Evolutionary conservation across 176 grass and related monocot species (phyloP), one percentile per base, ranked within the genome.

Genomic region (Zoysia japonica): DNA sequence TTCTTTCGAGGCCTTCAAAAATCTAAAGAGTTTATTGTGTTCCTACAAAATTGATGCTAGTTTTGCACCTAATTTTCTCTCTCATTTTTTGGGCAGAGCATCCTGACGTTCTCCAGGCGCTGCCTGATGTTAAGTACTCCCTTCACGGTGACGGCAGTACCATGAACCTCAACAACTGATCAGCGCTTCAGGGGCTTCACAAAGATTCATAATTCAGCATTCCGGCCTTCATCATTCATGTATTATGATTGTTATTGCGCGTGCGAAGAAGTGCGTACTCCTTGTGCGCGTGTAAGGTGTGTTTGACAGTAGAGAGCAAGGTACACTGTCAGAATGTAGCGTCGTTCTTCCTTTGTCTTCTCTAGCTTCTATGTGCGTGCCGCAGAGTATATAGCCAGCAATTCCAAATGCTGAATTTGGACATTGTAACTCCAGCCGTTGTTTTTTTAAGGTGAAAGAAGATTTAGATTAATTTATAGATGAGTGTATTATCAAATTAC

Each of bases 121-220:
- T 47, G 73, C 79, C 79, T 87, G 85, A 87, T 1, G 66, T 65
- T 10, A 42, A 65, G 79, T 87, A 87, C 57, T 41, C 35, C 17
- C 45, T 82, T 35, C 78, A 77, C 7, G 12, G 37, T 37, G 70
- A 71, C 1, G 63, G 41, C 66, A 62, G 62, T 43, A 3, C 49
- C 47, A 70, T 82, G 4, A 77, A 67, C 8, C 82, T 82, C 6
- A 77, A 67, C 8, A 87, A 77, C 65, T 55, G 48, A 81, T 47
- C 45, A 0, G 49, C 11, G 13, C 19, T 28, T 43, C 15, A 17
- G 19, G 20, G 3, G 15, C 28, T 71, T 5, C 2, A 16, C 36
- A 7, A 80, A 16, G 78, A 50, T 11, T 2, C 7, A 44, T 36
- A 49, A 6, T 41, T 62, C 14, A 52, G 37, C 9, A 45, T 17